Base-by-base conservation (phyloP, 2,329 filamentous ascomycete genomes). In the Aspergillus fructus region DNA sequence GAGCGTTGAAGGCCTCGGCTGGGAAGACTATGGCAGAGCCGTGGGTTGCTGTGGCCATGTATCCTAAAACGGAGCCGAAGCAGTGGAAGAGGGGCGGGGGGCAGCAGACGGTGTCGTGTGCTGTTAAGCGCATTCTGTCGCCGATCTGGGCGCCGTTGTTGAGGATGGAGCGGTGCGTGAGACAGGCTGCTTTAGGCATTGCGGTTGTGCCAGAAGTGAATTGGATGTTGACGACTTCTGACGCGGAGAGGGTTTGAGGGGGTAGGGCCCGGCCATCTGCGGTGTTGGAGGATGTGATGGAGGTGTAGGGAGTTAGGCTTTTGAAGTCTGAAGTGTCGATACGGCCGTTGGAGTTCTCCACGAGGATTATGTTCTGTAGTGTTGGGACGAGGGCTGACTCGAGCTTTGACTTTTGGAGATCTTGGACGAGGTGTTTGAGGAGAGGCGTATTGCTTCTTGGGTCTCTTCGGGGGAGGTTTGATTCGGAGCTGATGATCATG, bases 171-270 rank as follows among this genome's bases (percentile, higher is more conserved):
- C 82, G 83, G 76, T 97, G 93, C 0, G 85, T 88, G 33, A 99
- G 83, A 78, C 92, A 96, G 1, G 93, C 93, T 0, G 94, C 94
- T 76, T 97, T 97, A 21, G 93, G 93, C 68, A 84, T 81, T 0
- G 90, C 90, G 0, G 94, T 97, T 0, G 94, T 97, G n/a, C 93
- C 94, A 0, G 89, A 93, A 0, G 94, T 99, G 78, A 97, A 97
- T 73, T 97, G 93, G 62, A 97, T 96, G 71, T 97, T 97, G 64
- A 96, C 88, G 2, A 89, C 86, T 50, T 97, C 93, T 30, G 27
- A 59, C 84, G 86, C 80, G 88, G 78, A 74, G 23, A 40, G n/a
- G 66, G 65, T 11, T 70, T 79, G 71, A 74, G 78, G 59, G 68
- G 74, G 66, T 76, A 89, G 55, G 59, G 73, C 58, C 48, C 56